phyloP scores from a whole-genome alignment of 164 flowering plant genomes.

The Nelumbo lutea region DNA sequence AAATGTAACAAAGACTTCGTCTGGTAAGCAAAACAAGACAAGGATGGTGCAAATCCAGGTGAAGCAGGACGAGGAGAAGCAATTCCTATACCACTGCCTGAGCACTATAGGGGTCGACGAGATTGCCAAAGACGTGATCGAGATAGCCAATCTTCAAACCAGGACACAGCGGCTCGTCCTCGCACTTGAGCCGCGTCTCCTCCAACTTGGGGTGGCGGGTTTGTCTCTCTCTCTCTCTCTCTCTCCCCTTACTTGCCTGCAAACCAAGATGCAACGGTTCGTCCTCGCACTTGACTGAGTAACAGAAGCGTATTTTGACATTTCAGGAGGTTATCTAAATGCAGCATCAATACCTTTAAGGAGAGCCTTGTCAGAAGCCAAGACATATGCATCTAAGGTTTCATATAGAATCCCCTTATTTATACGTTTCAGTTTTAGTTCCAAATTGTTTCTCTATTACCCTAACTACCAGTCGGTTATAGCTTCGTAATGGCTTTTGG shows the following conservation, averaged over 20 bases:
- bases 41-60: constrained; percentile 11
- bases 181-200: constrained; percentile 1
- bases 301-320: background rate
- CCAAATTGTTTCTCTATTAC: background rate
- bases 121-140: background rate
- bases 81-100: constrained; percentile 9
- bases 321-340: constrained; percentile 4
- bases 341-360: constrained; percentile 6
- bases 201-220: background rate
- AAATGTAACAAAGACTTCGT: background rate
- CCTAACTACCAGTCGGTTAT: background rate
- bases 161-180: background rate
- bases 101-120: background rate
- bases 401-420: background rate
- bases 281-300: background rate
- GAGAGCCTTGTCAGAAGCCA: constrained; percentile 25
- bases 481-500: background rate
- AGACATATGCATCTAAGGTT: constrained; percentile 21
- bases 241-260: background rate
- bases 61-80: constrained; percentile 5
- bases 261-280: background rate
- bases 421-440: background rate
- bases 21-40: background rate
- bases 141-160: constrained; percentile 6
- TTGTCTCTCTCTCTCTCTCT: background rate